These are phyloP conservation scores for Lenwebbia sp. DNA, from an alignment of 345 rosid genomes.

Conservation along the genomic window DNA sequence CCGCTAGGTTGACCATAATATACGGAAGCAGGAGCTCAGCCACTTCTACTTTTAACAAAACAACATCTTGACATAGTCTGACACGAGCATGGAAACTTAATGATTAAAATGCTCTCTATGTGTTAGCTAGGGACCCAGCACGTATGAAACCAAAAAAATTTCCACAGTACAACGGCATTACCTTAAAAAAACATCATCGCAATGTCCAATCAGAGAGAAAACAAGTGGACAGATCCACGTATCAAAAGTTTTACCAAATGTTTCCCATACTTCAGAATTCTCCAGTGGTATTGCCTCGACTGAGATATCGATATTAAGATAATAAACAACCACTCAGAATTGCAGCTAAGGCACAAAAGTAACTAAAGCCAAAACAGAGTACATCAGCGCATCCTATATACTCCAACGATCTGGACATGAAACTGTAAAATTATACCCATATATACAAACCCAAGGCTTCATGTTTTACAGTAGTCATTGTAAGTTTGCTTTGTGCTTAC, in stretches of 20 bases:
- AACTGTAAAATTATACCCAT: not conserved
- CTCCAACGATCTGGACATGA: not conserved
- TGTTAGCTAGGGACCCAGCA: not conserved
- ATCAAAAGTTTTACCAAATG: conserved; percentile 61
- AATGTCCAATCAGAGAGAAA: conserved; percentile 55
- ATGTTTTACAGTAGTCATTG: not conserved
- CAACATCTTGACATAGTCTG: conserved; percentile 89
- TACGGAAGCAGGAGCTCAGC: conserved; percentile 81
- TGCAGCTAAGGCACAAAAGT: not conserved
- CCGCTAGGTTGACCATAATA: conserved; percentile 65
- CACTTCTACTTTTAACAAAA: conserved; percentile 69
- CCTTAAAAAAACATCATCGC: conserved; percentile 78
- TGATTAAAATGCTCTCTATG: not conserved
- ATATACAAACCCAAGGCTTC: not conserved
- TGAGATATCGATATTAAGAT: conserved; percentile 8
- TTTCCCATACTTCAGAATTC: conserved; percentile 65
- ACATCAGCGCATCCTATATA: not conserved
- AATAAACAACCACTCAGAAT: not conserved
- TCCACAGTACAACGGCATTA: conserved; percentile 4
- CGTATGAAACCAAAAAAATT: not conserved
- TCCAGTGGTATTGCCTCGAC: conserved; percentile 55
- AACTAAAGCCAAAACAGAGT: not conserved
- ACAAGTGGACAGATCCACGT: conserved; percentile 88
- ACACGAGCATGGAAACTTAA: conserved; percentile 6
- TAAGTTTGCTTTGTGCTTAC: not conserved